phyloP scores from a whole-genome alignment of 257 asterid genomes.

The Nicotiana attenuata region DNA sequence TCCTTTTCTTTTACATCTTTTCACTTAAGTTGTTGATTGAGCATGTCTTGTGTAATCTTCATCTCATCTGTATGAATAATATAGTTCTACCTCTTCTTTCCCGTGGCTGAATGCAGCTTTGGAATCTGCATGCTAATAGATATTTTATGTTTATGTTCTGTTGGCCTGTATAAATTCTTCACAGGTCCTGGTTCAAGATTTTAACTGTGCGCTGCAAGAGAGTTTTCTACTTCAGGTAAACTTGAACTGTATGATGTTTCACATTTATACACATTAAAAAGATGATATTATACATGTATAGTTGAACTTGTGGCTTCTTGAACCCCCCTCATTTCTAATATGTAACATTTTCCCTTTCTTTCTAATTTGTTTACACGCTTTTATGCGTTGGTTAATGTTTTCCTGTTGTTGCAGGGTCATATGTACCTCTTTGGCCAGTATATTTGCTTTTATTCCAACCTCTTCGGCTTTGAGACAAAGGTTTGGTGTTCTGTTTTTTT shows the following conservation, averaged over 20 bases:
- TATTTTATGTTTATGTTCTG: constrained; percentile 16
- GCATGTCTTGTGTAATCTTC: not conserved
- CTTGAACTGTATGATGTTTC: constrained; percentile 10
- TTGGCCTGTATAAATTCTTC: constrained; percentile 9
- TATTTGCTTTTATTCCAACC: constrained; percentile 93
- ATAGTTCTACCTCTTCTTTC: not conserved
- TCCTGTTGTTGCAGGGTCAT: constrained; percentile 77
- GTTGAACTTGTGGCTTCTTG: not conserved
- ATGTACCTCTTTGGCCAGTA: constrained; percentile 76
- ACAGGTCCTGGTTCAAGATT: constrained; percentile 90
- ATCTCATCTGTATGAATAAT: not conserved
- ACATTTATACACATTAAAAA: not conserved
- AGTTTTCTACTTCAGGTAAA: constrained; percentile 93
- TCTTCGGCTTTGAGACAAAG: constrained; percentile 98
- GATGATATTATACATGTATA: not conserved
- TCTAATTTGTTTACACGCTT: constrained; percentile 4
- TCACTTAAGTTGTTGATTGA: constrained; percentile 11
- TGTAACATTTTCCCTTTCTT: constrained; percentile 2
- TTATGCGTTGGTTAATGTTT: not conserved
- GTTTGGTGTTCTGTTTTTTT: constrained; percentile 29
- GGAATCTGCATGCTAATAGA: not conserved
- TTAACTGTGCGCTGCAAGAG: constrained; percentile 96
- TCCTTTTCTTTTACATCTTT: not conserved
- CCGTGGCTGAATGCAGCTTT: not conserved
- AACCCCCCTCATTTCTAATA: not conserved